phyloP scores from a whole-genome alignment of 2,329 filamentous ascomycete species.

The Fusarium luffae region DNA sequence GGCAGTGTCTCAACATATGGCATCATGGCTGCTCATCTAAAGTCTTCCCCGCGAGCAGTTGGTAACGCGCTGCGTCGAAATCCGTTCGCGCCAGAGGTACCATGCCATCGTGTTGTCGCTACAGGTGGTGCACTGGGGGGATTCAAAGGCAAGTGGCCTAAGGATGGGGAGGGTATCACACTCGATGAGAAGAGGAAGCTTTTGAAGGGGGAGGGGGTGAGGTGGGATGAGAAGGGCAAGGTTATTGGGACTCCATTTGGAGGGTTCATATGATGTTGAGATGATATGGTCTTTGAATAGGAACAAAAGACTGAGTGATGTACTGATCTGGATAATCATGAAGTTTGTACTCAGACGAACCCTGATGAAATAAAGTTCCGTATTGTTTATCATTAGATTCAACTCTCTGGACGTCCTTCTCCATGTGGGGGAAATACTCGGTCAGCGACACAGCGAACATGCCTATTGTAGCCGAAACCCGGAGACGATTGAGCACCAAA shows the following conservation, averaged over 20 bases:
- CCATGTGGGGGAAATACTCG: slow-evolving; percentile 26
- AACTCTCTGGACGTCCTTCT: slow-evolving; percentile 20
- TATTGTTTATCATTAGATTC: not conserved
- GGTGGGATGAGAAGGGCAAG: slow-evolving; percentile 68
- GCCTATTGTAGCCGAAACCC: slow-evolving; percentile 40
- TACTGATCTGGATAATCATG: not conserved
- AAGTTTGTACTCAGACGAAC: not conserved
- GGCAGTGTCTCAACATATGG: slow-evolving; percentile 84
- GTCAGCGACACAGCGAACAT: slow-evolving; percentile 21
- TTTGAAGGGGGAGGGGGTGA: slow-evolving; percentile 71
- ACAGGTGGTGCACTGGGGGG: slow-evolving; percentile 77
- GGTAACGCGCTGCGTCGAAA: slow-evolving; percentile 82
- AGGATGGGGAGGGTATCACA: slow-evolving; percentile 69
- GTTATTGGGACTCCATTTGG: slow-evolving; percentile 67
- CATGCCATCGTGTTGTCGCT: slow-evolving; percentile 84
- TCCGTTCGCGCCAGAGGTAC: slow-evolving; percentile 84
- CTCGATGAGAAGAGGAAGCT: slow-evolving; percentile 72
- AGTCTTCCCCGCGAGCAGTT: slow-evolving; percentile 79
- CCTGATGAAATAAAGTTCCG: slow-evolving; percentile 1
- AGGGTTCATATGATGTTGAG: slow-evolving; percentile 34
- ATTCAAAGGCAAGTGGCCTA: slow-evolving; percentile 75
- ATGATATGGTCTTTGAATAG: not conserved
- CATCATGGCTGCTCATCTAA: slow-evolving; percentile 73
- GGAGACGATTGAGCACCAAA: slow-evolving; percentile 13
- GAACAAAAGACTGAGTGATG: not conserved